A percentile compares a stretch with the other conserved stretches of the same genome.
Conservation (phyloP, 345 rosid species). For the Eucalyptus regnans region DNA sequence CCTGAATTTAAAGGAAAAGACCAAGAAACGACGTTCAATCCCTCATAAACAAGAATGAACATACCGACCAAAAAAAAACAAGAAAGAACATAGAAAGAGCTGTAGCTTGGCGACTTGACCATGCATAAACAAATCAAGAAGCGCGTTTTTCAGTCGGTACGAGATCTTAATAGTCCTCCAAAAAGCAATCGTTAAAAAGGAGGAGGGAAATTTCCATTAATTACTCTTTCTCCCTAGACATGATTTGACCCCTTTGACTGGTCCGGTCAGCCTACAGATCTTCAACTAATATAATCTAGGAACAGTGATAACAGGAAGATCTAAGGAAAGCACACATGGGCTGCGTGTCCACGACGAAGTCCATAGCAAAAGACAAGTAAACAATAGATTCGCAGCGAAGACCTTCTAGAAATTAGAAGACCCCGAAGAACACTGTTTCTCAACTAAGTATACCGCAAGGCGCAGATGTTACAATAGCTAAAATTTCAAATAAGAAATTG, state of each 20-base stretch:
- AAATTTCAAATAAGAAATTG: background rate
- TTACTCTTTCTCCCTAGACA: background rate
- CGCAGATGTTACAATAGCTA: background rate
- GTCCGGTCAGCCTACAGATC: background rate
- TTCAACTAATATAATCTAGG: background rate
- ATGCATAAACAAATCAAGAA: background rate
- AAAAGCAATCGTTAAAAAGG: background rate
- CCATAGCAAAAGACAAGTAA: background rate
- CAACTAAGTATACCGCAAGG: background rate
- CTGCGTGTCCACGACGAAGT: background rate
- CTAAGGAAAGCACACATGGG: background rate
- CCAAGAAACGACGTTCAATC: background rate
- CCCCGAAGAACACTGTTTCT: background rate
- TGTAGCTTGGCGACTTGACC: background rate
- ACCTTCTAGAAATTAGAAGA: background rate
- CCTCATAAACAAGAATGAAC: background rate
- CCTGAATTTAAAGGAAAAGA: conserved; percentile 6
- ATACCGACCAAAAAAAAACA: background rate
- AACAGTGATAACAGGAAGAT: background rate
- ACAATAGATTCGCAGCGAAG: background rate
- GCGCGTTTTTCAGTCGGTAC: background rate
- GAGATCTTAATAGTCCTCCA: background rate
- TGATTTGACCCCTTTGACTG: background rate
- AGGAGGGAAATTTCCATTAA: background rate
- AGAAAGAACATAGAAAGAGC: too few relatives aligned